Evolutionary conservation across 257 asterid species (phyloP).

Genomic region (Oldenlandia corymbosa): DNA sequence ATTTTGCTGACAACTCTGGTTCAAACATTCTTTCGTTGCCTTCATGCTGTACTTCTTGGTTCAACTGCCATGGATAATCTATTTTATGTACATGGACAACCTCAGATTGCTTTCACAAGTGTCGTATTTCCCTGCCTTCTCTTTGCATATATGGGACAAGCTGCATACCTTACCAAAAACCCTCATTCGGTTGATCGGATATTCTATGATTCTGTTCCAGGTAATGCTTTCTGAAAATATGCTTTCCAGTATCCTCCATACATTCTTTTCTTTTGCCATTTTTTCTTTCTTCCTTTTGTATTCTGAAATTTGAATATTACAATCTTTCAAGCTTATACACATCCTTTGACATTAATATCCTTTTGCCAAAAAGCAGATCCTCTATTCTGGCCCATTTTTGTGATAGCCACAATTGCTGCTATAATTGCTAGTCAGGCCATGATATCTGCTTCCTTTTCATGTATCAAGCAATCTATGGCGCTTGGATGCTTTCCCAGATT

Average conservation of each 20-base stretch:
- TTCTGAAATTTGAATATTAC: too few species aligned
- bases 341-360: conserved; percentile 16
- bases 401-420: conserved; percentile 82
- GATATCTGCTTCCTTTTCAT: conserved; percentile 96
- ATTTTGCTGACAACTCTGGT: too few species aligned
- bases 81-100: conserved; percentile 8
- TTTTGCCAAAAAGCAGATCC: conserved; percentile 38
- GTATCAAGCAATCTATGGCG: conserved; percentile 94
- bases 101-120: conserved; percentile 81
- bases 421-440: conserved; percentile 95
- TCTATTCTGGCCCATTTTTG: conserved; percentile 91
- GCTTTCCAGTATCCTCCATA: too few species aligned
- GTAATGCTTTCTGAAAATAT: conserved; percentile 27
- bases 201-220: conserved; percentile 89
- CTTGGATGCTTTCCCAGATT: conserved; percentile 96
- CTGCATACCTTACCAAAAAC: conserved; percentile 71
- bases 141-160: conserved; percentile 95
- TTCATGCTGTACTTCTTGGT: neutral
- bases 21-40: neutral
- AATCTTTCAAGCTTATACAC: too few species aligned
- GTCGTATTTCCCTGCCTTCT: conserved; percentile 95
- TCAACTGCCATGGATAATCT: neutral
- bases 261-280: too few species aligned
- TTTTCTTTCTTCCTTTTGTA: too few species aligned
- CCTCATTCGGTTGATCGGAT: conserved; percentile 53